These are phyloP conservation scores for Arxiozyma slooffiae DNA, from an alignment of 1,139 yeast genomes.

Conservation along the genomic window DNA sequence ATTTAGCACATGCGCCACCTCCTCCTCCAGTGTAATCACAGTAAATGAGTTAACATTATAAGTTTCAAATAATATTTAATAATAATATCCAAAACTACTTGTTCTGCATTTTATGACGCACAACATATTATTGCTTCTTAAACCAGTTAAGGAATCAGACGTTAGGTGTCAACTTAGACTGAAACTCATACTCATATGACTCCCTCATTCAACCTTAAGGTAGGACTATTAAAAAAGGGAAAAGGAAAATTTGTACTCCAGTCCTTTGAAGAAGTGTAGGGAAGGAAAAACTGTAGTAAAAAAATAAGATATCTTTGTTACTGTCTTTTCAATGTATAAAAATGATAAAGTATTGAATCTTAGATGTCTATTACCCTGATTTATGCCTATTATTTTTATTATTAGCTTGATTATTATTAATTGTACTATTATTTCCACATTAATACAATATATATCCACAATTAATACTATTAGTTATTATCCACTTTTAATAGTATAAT, in stretches of 20 bases:
- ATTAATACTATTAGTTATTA: neutral
- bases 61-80: no score
- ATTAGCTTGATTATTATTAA: no score
- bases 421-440: no score
- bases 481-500: neutral
- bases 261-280: neutral
- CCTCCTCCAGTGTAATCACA: slow-evolving; percentile 20
- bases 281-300: no score
- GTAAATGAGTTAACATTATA: no score
- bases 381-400: neutral
- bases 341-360: neutral
- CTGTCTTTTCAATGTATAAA: no score
- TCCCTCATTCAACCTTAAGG: neutral
- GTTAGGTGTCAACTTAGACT: neutral
- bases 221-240: neutral
- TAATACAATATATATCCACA: no score
- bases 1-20: slow-evolving; percentile 28
- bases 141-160: neutral
- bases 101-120: neutral
- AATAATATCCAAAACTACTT: neutral
- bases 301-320: neutral
- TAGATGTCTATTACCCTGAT: neutral
- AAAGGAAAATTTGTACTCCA: no score
- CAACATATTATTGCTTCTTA: no score
- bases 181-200: neutral